phyloP scores from a whole-genome alignment of 257 asterid species.

The Gynochthodes officinalis region DNA sequence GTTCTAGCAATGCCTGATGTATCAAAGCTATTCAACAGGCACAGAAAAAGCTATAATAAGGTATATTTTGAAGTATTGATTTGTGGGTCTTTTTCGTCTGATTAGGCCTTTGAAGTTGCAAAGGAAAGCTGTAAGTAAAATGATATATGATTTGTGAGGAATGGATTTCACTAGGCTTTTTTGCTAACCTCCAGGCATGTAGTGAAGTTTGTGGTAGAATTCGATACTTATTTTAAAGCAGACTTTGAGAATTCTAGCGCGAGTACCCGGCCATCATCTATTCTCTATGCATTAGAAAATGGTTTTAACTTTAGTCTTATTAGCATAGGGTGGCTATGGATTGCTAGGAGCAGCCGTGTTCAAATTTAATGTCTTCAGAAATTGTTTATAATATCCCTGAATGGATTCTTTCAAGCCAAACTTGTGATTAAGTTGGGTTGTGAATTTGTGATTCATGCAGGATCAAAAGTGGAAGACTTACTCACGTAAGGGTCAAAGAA shows the following conservation, averaged over 20 bases:
- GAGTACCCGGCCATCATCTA: not conserved
- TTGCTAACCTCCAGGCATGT: not conserved
- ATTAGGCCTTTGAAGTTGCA: not conserved
- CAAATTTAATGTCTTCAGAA: not conserved
- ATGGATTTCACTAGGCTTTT: not conserved
- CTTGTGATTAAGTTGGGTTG: not conserved
- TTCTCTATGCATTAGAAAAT: not conserved
- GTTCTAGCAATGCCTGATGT: constrained; percentile 4
- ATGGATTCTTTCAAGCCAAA: not conserved
- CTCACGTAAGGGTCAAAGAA: constrained; percentile 21
- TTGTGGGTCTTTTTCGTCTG: not conserved
- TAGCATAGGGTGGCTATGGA: not conserved
- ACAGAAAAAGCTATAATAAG: not conserved
- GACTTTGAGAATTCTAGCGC: not conserved
- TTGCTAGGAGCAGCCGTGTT: not conserved
- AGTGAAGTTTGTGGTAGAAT: not conserved
- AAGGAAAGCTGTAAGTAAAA: not conserved
- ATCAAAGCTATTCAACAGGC: not conserved
- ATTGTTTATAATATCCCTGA: not conserved
- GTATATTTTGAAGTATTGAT: constrained; percentile 9
- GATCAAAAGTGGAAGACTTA: constrained; percentile 33
- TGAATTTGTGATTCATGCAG: constrained; percentile 37
- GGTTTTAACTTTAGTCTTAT: not conserved
- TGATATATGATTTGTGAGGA: not conserved
- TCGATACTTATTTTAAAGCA: not conserved